Evolutionary conservation across 768 basidiomycete genomes (phyloP), one percentile per base, ranked within the genome.

Genomic region (Heimioporus sp.): DNA sequence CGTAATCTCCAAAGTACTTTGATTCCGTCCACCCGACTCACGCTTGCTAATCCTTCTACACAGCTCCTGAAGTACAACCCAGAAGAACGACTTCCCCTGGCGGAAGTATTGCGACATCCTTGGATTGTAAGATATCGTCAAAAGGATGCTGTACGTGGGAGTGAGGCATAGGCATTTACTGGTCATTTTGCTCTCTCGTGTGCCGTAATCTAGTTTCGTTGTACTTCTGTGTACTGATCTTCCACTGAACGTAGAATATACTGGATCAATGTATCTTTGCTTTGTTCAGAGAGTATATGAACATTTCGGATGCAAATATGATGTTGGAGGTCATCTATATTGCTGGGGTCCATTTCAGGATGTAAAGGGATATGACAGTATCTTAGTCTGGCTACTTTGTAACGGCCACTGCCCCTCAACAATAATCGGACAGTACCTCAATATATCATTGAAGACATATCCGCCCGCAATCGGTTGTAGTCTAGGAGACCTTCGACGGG

Each of bases 401-500:
- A 10, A 28, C 3, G 12, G 37, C 28, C 52, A 49, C 37, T 19
- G 17, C 43, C 11, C 36, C 47, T 45, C 39, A 42, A 35, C 31
- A 10, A 44, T 28, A 20, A 16, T 43, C 32, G 45, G 40, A 39
- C 17, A 21, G 30, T 24, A 53, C 58, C 42, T 66, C 81, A 91
- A 69, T 86, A 86, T 56, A 82, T 59, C 79, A 91, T 75, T 30
- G 89, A 90, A 30, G 89, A 90, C 85, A 84, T 90, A 60, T 90
- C 89, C 28, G 82, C 70, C 52, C 89, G 87, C 64, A 90, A 79
- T 63, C 95, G 91, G 75, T 87, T 91, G 77, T 98, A 98, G 72
- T 98, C 96, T 42, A 95, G 76, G 38, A 98, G 80, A 65, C 95
- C 94, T 60, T 99, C 97, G 52, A 88, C 80, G 60, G 83, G 86